Evolutionary conservation across 148 eudicot genomes (phyloP).

Genomic region (Rhododendron ovatum): DNA sequence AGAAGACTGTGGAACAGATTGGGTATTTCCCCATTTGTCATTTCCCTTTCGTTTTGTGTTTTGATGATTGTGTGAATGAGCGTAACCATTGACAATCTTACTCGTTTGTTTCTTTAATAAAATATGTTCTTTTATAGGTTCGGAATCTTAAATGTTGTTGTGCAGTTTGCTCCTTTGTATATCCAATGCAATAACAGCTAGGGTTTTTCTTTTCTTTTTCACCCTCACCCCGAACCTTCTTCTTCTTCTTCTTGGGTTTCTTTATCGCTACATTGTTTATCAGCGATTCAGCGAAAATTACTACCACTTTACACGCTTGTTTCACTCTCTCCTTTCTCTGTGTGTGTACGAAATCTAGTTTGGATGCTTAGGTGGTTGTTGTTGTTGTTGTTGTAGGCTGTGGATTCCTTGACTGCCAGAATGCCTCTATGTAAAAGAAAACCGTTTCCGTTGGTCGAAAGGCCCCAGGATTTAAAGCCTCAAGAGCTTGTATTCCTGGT

Average conservation of each 20-base stretch:
- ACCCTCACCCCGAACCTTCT: neutral
- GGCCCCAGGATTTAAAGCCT: slow-evolving; percentile 65
- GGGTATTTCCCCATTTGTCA: neutral
- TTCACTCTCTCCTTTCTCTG: neutral
- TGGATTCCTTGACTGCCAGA: slow-evolving; percentile 10
- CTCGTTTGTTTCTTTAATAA: neutral
- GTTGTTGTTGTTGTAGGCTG: slow-evolving; percentile 3
- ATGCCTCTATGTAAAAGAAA: slow-evolving; percentile 85
- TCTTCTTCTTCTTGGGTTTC: neutral
- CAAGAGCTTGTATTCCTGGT: slow-evolving; percentile 70
- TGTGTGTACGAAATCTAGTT: neutral
- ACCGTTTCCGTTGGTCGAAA: slow-evolving; percentile 65
- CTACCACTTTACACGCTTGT: neutral
- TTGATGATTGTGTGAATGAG: neutral
- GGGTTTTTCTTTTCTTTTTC: slow-evolving; percentile 4
- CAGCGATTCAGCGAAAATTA: neutral
- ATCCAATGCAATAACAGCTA: neutral
- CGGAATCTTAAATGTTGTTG: neutral
- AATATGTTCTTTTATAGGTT: neutral
- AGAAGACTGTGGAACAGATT: neutral
- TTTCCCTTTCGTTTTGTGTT: no score
- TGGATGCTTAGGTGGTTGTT: neutral
- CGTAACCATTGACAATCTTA: neutral
- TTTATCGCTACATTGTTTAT: neutral
- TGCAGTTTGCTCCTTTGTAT: neutral